Conservation (phyloP, 768 basidiomycete species). For the Tephrocybe sp. region DNA sequence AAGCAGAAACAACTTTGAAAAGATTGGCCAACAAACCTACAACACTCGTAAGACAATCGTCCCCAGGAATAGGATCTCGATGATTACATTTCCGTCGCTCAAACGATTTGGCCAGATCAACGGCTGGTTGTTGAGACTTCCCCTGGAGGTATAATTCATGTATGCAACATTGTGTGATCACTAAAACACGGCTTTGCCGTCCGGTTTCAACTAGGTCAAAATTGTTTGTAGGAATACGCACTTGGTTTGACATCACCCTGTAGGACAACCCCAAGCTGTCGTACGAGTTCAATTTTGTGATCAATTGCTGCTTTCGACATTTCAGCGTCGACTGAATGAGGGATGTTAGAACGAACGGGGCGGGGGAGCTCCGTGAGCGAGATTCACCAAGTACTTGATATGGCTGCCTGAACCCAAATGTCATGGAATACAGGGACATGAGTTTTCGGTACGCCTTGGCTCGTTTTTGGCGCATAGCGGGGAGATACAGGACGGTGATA, state of each 20-base stretch:
- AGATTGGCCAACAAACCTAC: slow-evolving; percentile 56
- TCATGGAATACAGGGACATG: slow-evolving; percentile 85
- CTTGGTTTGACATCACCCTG: slow-evolving; percentile 92
- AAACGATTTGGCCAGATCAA: slow-evolving; percentile 90
- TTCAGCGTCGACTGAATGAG: slow-evolving; percentile 72
- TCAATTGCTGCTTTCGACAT: slow-evolving; percentile 72
- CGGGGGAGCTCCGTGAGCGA: slow-evolving; percentile 5
- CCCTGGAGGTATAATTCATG: slow-evolving; percentile 90
- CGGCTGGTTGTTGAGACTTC: slow-evolving; percentile 65
- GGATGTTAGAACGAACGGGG: slow-evolving; percentile 7
- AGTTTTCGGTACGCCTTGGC: slow-evolving; percentile 94
- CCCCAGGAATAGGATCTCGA: slow-evolving; percentile 77
- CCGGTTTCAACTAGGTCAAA: slow-evolving; percentile 19
- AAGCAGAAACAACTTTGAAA: neutral
- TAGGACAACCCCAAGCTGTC: slow-evolving; percentile 73
- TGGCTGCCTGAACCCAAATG: slow-evolving; percentile 90
- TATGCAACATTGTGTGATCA: slow-evolving; percentile 99
- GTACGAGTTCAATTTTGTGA: slow-evolving; percentile 72
- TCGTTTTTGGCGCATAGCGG: slow-evolving; percentile 96
- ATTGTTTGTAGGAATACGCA: slow-evolving; percentile 42
- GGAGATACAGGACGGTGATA: neutral
- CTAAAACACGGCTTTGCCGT: slow-evolving; percentile 57
- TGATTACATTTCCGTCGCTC: slow-evolving; percentile 97
- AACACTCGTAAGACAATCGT: slow-evolving; percentile 80
- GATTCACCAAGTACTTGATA: slow-evolving; percentile 86